A percentile compares a stretch with the other conserved stretches of the same genome.
Conservation (phyloP, 192 early-diverging fungal genomes). For the Backusella australiensis region DNA sequence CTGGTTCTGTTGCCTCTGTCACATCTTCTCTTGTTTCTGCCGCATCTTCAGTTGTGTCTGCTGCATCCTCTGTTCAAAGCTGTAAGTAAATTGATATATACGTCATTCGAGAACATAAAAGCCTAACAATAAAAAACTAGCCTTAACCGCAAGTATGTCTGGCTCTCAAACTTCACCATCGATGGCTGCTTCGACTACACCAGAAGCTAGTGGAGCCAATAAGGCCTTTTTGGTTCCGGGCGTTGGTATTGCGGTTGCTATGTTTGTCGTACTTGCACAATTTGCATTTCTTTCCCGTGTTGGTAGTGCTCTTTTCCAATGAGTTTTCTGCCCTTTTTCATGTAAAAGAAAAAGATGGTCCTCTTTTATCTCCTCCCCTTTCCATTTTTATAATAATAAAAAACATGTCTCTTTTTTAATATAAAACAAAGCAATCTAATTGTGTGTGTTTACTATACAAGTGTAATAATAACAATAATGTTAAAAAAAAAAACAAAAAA, state of each 20-base stretch:
- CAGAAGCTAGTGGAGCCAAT: not conserved
- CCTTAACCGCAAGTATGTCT: not conserved
- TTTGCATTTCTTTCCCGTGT: conserved; percentile 6
- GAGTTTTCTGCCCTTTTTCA: no score
- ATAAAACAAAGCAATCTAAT: not conserved
- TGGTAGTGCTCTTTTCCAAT: not conserved
- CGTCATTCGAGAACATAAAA: not conserved
- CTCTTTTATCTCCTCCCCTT: not conserved
- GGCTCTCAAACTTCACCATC: not conserved
- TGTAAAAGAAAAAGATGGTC: not conserved
- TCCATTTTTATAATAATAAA: not conserved
- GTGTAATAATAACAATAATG: no score
- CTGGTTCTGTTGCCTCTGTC: not conserved
- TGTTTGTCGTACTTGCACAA: not conserved
- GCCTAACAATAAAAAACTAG: not conserved
- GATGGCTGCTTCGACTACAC: not conserved
- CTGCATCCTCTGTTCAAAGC: not conserved
- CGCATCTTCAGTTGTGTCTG: not conserved
- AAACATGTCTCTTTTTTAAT: not conserved
- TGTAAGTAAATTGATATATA: not conserved
- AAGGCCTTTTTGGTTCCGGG: not conserved
- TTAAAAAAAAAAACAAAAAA: no score
- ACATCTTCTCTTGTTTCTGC: not conserved
- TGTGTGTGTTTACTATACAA: not conserved
- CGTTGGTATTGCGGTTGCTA: not conserved